Percentiles rank a stretch among this genome's conserved stretches.
Evolutionary conservation across 192 early-diverging fungal species (phyloP).

Genomic region (Radiomyces spectabilis): DNA sequence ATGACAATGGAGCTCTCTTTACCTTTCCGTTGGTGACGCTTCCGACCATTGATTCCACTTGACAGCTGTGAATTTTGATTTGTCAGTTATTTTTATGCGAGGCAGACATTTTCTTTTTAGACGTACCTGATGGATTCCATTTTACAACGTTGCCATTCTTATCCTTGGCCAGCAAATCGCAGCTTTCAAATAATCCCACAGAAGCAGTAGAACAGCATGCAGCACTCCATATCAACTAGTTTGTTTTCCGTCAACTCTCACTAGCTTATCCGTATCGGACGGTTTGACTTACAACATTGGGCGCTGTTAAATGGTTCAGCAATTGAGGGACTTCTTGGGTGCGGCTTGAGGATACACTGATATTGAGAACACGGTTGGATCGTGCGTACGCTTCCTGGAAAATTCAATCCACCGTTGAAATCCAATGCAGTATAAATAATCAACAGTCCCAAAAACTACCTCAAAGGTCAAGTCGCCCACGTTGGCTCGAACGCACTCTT

Average conservation of each 20-base stretch:
- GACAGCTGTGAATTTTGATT: conserved; percentile 17
- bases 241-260: not conserved
- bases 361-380: conserved; percentile 69
- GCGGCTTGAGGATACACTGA: conserved; percentile 62
- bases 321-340: conserved; percentile 69
- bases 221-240: conserved; percentile 67
- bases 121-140: conserved; percentile 52
- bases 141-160: conserved; percentile 55
- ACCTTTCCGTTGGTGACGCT: conserved; percentile 28
- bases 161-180: conserved; percentile 65
- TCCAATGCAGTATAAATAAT: not conserved
- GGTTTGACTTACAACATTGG: conserved; percentile 61
- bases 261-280: too few relatives aligned
- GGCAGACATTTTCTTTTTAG: not conserved
- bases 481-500: conserved; percentile 65
- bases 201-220: conserved; percentile 67
- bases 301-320: conserved; percentile 71
- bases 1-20: too few relatives aligned
- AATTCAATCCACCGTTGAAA: not conserved
- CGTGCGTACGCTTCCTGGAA: conserved; percentile 58
- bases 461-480: conserved; percentile 65
- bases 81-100: not conserved
- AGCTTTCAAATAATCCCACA: conserved; percentile 58
- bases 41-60: conserved; percentile 39
- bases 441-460: conserved; percentile 18